phyloP scores from a whole-genome alignment of 192 early-diverging fungal genomes.

The Coemansia sp. region DNA sequence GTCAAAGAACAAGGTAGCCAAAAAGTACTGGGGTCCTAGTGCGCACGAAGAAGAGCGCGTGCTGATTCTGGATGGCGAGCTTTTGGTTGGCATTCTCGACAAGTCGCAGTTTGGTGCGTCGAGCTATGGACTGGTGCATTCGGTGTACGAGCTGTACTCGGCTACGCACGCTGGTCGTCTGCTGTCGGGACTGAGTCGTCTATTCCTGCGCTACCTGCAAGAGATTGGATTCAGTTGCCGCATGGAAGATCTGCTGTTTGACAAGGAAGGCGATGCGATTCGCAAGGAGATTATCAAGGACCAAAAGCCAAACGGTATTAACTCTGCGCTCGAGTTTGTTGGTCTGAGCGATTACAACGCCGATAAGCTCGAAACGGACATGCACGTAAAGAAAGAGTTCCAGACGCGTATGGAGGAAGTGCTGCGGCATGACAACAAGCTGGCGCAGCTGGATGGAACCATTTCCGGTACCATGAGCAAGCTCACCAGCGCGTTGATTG shows the following conservation, averaged over 20 bases:
- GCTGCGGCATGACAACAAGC: conserved; percentile 75
- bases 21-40: conserved; percentile 77
- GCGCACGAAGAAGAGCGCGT: conserved; percentile 80
- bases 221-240: conserved; percentile 91
- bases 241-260: conserved; percentile 97
- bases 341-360: conserved; percentile 57
- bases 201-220: conserved; percentile 90
- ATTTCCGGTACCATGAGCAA: conserved; percentile 83
- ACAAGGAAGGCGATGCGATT: conserved; percentile 69
- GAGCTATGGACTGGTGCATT: conserved; percentile 90
- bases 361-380: conserved; percentile 29
- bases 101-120: conserved; percentile 96
- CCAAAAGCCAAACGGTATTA: conserved; percentile 61
- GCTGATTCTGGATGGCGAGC: conserved; percentile 81
- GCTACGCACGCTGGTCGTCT: conserved; percentile 83
- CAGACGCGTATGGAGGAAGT: conserved; percentile 79
- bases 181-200: conserved; percentile 82
- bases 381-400: conserved; percentile 57
- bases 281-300: conserved; percentile 71
- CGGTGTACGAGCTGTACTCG: conserved; percentile 94
- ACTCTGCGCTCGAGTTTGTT: conserved; percentile 73
- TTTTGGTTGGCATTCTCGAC: conserved; percentile 91
- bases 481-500: conserved; percentile 60
- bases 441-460: conserved; percentile 83
- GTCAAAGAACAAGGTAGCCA: conserved; percentile 83